Evolutionary conservation across 2,329 filamentous ascomycete species (phyloP).

Genomic region (Fusarium sp.): DNA sequence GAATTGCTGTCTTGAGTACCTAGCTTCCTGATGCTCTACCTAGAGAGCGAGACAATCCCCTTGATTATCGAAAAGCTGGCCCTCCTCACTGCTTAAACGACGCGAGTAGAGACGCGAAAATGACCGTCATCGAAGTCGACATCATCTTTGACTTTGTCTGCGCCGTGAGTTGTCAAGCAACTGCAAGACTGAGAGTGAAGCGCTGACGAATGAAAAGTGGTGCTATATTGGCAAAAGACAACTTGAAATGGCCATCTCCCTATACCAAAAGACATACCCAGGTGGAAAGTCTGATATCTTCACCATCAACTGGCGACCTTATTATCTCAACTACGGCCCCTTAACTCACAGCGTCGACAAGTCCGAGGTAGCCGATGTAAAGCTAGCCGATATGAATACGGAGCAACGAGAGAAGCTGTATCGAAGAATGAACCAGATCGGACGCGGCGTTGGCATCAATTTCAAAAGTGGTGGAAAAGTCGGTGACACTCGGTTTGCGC

Average conservation of each 20-base stretch:
- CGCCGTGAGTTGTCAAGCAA: conserved; percentile 36
- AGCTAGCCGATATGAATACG: conserved; percentile 39
- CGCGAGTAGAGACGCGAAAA: not conserved
- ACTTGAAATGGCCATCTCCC: conserved; percentile 52
- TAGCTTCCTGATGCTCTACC: too few relatives aligned
- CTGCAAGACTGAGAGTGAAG: not conserved
- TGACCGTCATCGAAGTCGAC: conserved; percentile 37
- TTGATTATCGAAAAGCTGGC: not conserved
- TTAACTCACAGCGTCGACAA: conserved; percentile 41
- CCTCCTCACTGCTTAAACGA: not conserved
- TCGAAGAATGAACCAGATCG: conserved; percentile 45
- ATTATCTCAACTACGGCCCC: conserved; percentile 51
- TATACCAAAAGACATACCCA: conserved; percentile 56
- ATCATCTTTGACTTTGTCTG: conserved; percentile 50
- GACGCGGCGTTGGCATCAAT: conserved; percentile 49
- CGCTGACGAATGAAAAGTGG: conserved; percentile 38
- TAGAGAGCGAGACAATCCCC: not conserved
- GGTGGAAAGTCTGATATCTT: conserved; percentile 51
- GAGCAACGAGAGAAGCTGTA: conserved; percentile 46
- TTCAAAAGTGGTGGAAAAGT: conserved; percentile 50
- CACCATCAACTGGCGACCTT: conserved; percentile 52
- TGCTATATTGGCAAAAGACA: conserved; percentile 56
- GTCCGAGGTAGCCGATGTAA: conserved; percentile 35
- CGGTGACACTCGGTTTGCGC: conserved; percentile 51
- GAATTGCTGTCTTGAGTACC: not conserved